Percentiles rank a stretch among this genome's conserved stretches.
These are phyloP conservation scores for Danielozyma ontarioensis DNA, from an alignment of 805 yeast species.

Conservation along the genomic window DNA sequence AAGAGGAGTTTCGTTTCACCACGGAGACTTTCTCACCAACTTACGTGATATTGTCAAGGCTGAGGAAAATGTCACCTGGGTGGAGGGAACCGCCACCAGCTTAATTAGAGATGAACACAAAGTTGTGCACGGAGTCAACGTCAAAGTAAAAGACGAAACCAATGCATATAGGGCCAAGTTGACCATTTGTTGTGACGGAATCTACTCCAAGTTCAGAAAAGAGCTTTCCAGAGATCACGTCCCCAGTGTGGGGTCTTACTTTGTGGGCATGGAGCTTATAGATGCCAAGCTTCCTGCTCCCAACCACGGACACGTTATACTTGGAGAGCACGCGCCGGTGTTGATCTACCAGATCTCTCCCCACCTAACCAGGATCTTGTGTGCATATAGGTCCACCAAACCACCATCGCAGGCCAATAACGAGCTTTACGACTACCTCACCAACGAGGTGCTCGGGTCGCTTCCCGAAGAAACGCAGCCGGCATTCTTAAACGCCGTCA, in stretches of 20 bases:
- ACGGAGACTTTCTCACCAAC: slow-evolving; percentile 80
- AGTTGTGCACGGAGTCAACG: slow-evolving; percentile 73
- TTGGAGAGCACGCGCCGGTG: slow-evolving; percentile 84
- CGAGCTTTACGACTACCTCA: slow-evolving; percentile 57
- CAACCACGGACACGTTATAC: slow-evolving; percentile 82
- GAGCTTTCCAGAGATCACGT: slow-evolving; percentile 54
- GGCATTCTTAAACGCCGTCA: slow-evolving; percentile 62
- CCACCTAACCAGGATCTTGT: slow-evolving; percentile 78
- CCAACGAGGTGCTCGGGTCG: slow-evolving; percentile 54
- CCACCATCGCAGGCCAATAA: slow-evolving; percentile 62
- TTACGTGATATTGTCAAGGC: slow-evolving; percentile 62
- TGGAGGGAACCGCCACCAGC: slow-evolving; percentile 80
- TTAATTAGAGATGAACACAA: slow-evolving; percentile 47
- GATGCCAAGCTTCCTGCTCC: slow-evolving; percentile 73
- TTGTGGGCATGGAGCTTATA: slow-evolving; percentile 74
- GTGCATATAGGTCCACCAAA: slow-evolving; percentile 73
- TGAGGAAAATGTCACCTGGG: slow-evolving; percentile 69
- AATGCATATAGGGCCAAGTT: slow-evolving; percentile 49
- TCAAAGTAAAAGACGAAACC: slow-evolving; percentile 34
- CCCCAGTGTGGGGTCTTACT: slow-evolving; percentile 75
- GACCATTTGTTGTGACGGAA: slow-evolving; percentile 87
- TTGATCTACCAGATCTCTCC: slow-evolving; percentile 83
- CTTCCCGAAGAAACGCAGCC: slow-evolving; percentile 65
- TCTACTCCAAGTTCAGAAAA: slow-evolving; percentile 86
- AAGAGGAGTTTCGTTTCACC: slow-evolving; percentile 86